Evolutionary conservation across 805 yeast genomes (phyloP).

Genomic region (Candida vaughaniae): DNA sequence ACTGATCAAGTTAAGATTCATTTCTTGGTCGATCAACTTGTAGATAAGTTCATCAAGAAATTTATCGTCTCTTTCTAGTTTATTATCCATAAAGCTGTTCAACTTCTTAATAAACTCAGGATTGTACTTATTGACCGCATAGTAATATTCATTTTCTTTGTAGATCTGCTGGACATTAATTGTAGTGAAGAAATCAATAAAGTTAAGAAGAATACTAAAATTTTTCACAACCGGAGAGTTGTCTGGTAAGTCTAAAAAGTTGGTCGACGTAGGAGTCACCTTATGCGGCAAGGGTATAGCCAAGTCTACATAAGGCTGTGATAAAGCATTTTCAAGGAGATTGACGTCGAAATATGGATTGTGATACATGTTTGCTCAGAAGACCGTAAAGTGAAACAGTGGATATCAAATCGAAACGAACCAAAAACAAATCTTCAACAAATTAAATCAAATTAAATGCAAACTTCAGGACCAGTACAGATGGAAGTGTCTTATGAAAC

Average conservation of each 20-base stretch:
- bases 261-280: conserved; percentile 18
- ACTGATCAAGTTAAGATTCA: conserved; percentile 35
- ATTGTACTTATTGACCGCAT: conserved; percentile 32
- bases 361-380: conserved; percentile 6
- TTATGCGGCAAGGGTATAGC: conserved; percentile 42
- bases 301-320: conserved; percentile 29
- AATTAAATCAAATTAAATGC: too few relatives aligned
- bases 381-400: too few relatives aligned
- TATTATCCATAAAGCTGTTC: conserved; percentile 28
- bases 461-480: too few relatives aligned
- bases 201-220: conserved; percentile 28
- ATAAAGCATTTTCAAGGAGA: conserved; percentile 33
- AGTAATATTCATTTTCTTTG: conserved; percentile 31
- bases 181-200: conserved; percentile 29
- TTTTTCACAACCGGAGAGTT: conserved; percentile 26
- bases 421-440: too few relatives aligned
- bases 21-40: conserved; percentile 35
- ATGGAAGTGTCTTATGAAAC: too few relatives aligned
- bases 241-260: conserved; percentile 24
- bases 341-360: conserved; percentile 33
- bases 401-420: not conserved
- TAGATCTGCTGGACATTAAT: conserved; percentile 30
- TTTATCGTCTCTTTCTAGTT: conserved; percentile 30
- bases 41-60: conserved; percentile 35
- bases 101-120: conserved; percentile 26